These are phyloP conservation scores for Luffa aegyptiaca DNA, from an alignment of 306 rosid genomes.

Conservation along the genomic window DNA sequence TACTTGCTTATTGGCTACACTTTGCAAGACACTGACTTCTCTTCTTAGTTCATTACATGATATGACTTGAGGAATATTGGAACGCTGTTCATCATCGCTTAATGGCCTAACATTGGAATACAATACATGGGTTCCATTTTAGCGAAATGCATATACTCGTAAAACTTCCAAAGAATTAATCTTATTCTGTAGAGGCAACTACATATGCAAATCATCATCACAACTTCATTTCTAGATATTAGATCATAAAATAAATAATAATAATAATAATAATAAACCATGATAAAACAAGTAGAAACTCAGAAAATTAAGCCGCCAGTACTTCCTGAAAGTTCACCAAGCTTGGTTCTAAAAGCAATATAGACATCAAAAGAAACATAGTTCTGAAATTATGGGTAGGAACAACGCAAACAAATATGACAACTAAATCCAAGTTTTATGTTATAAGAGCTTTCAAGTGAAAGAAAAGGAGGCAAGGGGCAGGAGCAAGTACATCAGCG, in stretches of 20 bases:
- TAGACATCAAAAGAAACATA: background rate
- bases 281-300: background rate
- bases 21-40: constrained; percentile 80
- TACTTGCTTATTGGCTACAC: constrained; percentile 73
- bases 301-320: background rate
- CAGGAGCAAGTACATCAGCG: background rate
- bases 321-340: background rate
- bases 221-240: background rate
- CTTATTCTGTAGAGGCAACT: background rate
- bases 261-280: too few relatives aligned
- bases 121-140: background rate
- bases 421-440: background rate
- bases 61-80: constrained; percentile 48
- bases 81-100: constrained; percentile 59
- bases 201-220: background rate
- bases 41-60: constrained; percentile 70
- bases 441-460: background rate
- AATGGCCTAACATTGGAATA: constrained; percentile 50
- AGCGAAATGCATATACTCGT: background rate
- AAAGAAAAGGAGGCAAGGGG: background rate
- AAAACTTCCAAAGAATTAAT: background rate
- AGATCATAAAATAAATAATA: background rate
- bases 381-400: background rate
- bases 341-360: background rate
- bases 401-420: background rate